Base-by-base conservation (phyloP, 2,329 filamentous ascomycete species). In the Fusarium sp. region DNA sequence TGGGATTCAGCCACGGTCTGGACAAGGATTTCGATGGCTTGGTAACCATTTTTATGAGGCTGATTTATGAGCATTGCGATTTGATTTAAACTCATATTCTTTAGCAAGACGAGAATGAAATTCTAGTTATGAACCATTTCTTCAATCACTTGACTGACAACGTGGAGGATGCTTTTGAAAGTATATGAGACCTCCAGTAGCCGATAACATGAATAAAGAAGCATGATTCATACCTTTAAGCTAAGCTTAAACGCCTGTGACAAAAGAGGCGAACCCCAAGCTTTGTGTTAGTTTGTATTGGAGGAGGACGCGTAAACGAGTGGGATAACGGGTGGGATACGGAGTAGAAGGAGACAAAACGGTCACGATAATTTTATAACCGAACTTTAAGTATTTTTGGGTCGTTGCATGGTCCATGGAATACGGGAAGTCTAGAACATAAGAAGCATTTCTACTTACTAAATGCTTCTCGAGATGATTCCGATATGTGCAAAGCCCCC, bases 41-140 rank as follows among this genome's bases (percentile, higher is more conserved):
- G 44, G 57, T 68, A 62, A 59, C 48, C 44, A 50, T 52, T 54
- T 56, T 62, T 67, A 66, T 49, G 56, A 65, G 45, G 48, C 37
- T 69, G 61, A 54, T 68, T 67, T 65, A 72, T 62, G 59, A 71
- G 65, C 70, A 72, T 72, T 68, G 68, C 62, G 59, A 41, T 65
- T 56, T 65, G 52, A 41, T 57, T 61, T 56, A 53, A 49, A 62
- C 37, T n/a, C 28, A 40, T 41, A 28, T 44, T 45, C 37, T 56
- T 63, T 56, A 67, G 59, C 58, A 40, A 66, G 59, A 44, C 58
- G 60, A 53, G 40, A 60, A 59, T 55, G 48, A 62, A 65, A 47
- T 41, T 43, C 47, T 55, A 66, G 32, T 62, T 54, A 71, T 47
- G 45, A 68, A 46, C 30, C 14, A 49, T 52, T 35, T 49, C 28